phyloP scores from a whole-genome alignment of 345 rosid genomes.

The Brassica nigra region DNA sequence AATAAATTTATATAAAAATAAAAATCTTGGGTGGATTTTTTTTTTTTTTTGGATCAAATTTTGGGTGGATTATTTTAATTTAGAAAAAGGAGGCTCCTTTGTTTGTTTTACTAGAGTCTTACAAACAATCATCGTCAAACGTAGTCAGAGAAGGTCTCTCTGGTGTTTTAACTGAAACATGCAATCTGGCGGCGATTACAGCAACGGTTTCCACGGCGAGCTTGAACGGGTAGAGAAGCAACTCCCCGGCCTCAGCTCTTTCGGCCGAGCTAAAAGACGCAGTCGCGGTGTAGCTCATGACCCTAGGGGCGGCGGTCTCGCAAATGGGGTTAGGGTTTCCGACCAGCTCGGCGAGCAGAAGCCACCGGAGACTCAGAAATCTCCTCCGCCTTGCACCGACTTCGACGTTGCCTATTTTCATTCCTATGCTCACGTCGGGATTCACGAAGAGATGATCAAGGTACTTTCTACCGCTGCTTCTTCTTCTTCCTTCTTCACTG shows the following conservation, averaged over 20 bases:
- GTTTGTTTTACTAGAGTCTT: no score
- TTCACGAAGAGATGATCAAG: constrained; percentile 98
- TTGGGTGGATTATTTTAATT: no score
- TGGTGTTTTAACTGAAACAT: no score
- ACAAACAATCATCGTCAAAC: no score
- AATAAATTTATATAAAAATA: no score
- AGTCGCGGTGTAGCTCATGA: constrained; percentile 37
- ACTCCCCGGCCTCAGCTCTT: constrained; percentile 14
- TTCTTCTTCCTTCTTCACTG: not conserved
- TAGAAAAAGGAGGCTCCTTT: no score
- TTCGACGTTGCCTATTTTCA: constrained; percentile 88
- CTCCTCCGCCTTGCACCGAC: constrained; percentile 61
- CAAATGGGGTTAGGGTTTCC: constrained; percentile 52
- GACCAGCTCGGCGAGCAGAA: constrained; percentile 40
- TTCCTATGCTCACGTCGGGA: constrained; percentile 90
- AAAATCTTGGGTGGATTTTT: no score
- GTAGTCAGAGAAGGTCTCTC: no score
- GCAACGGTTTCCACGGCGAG: constrained; percentile 64
- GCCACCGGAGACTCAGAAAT: constrained; percentile 22
- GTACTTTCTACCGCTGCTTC: constrained; percentile 24
- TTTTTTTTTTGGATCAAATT: no score
- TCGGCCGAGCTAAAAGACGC: constrained; percentile 32
- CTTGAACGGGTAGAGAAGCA: constrained; percentile 36
- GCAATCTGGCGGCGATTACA: constrained; percentile 49
- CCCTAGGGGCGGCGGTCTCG: constrained; percentile 25